Percentiles rank a stretch among this genome's conserved stretches.
Evolutionary conservation across 768 basidiomycete genomes (phyloP).

Genomic region (Crepidotus variabilis): DNA sequence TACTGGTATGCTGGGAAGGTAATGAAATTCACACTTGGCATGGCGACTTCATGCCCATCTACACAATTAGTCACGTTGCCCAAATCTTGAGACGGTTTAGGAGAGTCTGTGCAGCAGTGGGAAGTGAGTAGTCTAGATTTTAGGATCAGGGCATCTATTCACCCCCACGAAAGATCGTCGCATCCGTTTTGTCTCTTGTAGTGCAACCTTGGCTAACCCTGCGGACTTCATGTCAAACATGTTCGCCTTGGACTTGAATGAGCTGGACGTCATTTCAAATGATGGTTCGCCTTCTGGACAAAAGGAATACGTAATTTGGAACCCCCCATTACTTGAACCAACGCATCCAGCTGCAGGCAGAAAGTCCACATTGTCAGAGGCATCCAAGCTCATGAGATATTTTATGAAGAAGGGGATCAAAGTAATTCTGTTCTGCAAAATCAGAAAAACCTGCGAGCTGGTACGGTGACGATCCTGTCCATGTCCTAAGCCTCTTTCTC

Average conservation of each 20-base stretch:
- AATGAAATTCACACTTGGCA: neutral
- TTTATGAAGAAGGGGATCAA: constrained; percentile 80
- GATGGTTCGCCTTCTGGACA: constrained; percentile 81
- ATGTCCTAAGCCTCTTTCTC: neutral
- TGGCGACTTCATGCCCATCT: constrained; percentile 1
- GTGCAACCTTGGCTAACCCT: constrained; percentile 82
- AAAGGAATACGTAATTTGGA: constrained; percentile 83
- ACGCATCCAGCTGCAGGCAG: constrained; percentile 51
- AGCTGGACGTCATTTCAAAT: constrained; percentile 65
- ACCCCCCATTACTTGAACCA: constrained; percentile 55
- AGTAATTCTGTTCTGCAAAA: constrained; percentile 90
- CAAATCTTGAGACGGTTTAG: constrained; percentile 74
- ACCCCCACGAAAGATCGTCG: constrained; percentile 39
- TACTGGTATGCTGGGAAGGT: constrained; percentile 78
- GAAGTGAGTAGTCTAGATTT: constrained; percentile 50
- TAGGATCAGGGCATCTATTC: neutral
- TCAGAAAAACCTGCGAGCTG: constrained; percentile 78
- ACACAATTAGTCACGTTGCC: constrained; percentile 63
- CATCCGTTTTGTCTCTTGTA: constrained; percentile 75
- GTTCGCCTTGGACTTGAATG: constrained; percentile 59
- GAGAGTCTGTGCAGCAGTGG: constrained; percentile 70
- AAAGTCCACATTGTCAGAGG: constrained; percentile 60
- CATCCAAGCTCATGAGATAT: constrained; percentile 68
- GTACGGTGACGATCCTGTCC: constrained; percentile 35
- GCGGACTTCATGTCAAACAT: constrained; percentile 70